Percentiles rank a stretch among this genome's conserved stretches.
phyloP scores from a whole-genome alignment of 1,139 yeast genomes.

The Hemisphaericaspora xylanilytica region DNA sequence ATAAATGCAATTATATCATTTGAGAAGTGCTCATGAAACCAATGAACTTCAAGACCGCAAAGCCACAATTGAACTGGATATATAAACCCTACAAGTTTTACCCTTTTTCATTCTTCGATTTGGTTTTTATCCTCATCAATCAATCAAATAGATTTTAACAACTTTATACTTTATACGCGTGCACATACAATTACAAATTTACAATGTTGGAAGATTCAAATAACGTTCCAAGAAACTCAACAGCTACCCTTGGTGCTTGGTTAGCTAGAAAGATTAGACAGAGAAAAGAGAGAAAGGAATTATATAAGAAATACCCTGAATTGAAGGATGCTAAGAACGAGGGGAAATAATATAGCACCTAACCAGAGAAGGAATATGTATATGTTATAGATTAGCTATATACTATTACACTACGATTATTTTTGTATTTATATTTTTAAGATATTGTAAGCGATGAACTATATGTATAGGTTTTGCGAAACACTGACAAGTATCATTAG shows the following conservation, averaged over 20 bases:
- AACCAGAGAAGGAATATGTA: background rate
- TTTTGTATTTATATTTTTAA: too few species aligned
- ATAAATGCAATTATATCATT: background rate
- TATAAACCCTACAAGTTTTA: background rate
- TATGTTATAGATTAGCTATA: background rate
- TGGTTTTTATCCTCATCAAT: background rate
- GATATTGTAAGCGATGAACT: too few species aligned
- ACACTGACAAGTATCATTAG: too few species aligned
- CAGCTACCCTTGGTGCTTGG: slow-evolving; percentile 6
- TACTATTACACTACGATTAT: too few species aligned
- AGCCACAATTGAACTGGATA: background rate
- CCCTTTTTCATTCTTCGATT: background rate
- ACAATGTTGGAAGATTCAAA: slow-evolving; percentile 5
- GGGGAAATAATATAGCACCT: too few species aligned
- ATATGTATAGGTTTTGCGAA: too few species aligned
- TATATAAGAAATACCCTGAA: background rate
- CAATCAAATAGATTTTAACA: too few species aligned
- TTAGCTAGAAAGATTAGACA: slow-evolving; percentile 1
- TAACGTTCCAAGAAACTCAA: slow-evolving; percentile 5
- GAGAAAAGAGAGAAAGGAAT: slow-evolving; percentile 4
- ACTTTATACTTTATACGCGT: background rate
- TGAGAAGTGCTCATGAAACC: too few species aligned
- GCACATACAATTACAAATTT: background rate
- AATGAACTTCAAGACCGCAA: background rate
- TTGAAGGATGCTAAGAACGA: background rate